Evolutionary conservation across 768 basidiomycete genomes (phyloP).

Genomic region (Tephrocybe sp.): DNA sequence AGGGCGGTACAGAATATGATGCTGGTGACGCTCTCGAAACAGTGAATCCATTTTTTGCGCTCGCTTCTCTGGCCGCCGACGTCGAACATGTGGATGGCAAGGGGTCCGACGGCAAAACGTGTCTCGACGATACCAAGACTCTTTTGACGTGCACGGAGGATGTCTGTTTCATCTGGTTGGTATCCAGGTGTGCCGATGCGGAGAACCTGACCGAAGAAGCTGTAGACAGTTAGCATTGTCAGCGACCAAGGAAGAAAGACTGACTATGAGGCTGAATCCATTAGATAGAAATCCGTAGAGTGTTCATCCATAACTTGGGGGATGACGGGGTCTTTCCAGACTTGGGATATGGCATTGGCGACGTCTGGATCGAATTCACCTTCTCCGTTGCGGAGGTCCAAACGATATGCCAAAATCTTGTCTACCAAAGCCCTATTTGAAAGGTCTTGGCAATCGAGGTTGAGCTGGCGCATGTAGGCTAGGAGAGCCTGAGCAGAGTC

Average conservation of each 20-base stretch:
- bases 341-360: conserved; percentile 62
- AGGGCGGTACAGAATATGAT: conserved; percentile 70
- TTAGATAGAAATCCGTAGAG: conserved; percentile 84
- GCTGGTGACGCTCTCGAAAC: conserved; percentile 29
- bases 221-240: conserved; percentile 24
- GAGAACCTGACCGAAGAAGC: conserved; percentile 84
- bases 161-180: conserved; percentile 81
- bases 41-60: conserved; percentile 83
- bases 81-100: conserved; percentile 75
- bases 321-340: conserved; percentile 71
- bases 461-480: conserved; percentile 74
- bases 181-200: conserved; percentile 83
- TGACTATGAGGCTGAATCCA: conserved; percentile 73
- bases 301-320: conserved; percentile 52
- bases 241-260: neutral
- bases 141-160: conserved; percentile 85
- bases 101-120: conserved; percentile 65
- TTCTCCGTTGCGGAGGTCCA: conserved; percentile 24
- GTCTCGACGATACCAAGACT: conserved; percentile 92
- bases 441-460: conserved; percentile 61
- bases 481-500: conserved; percentile 82
- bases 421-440: conserved; percentile 62
- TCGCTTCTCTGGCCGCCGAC: conserved; percentile 80
- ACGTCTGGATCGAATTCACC: conserved; percentile 54
- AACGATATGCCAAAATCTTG: conserved; percentile 58